These are phyloP conservation scores for Peziza echinospora DNA, from an alignment of 495 filamentous ascomycete genomes.

Conservation along the genomic window DNA sequence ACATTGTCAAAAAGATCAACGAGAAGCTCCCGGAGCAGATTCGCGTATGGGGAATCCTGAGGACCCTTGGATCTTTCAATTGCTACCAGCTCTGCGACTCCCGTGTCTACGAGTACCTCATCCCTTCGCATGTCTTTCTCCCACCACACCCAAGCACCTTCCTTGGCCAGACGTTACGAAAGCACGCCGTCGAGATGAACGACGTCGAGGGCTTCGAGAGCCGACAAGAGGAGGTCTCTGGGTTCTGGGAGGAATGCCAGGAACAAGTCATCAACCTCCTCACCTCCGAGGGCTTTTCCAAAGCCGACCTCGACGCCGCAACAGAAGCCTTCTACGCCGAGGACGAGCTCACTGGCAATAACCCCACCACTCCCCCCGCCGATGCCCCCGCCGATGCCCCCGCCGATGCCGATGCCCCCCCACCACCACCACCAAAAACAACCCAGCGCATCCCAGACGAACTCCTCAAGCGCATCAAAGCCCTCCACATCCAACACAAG, in stretches of 20 bases:
- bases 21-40: slow-evolving; percentile 65
- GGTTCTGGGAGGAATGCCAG: slow-evolving; percentile 63
- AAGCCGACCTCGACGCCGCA: slow-evolving; percentile 1
- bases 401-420: background rate
- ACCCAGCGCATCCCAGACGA: slow-evolving; percentile 6
- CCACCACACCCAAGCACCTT: slow-evolving; percentile 77
- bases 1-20: slow-evolving; percentile 82
- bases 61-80: slow-evolving; percentile 68
- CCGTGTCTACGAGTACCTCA: slow-evolving; percentile 85
- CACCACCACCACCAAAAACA: slow-evolving; percentile 1
- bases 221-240: slow-evolving; percentile 52
- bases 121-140: slow-evolving; percentile 74
- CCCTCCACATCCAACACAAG: slow-evolving; percentile 55
- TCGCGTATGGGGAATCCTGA: slow-evolving; percentile 73
- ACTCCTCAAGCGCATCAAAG: slow-evolving; percentile 46
- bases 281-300: background rate
- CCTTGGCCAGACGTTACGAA: slow-evolving; percentile 54
- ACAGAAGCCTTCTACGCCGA: slow-evolving; percentile 18
- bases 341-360: background rate
- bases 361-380: background rate
- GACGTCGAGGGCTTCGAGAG: slow-evolving; percentile 41
- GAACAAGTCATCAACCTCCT: slow-evolving; percentile 55
- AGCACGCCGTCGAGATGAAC: slow-evolving; percentile 47
- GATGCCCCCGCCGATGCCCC: slow-evolving; percentile 2
- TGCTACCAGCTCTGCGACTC: slow-evolving; percentile 85